Evolutionary conservation across 176 grass and related monocot genomes (phyloP).

Genomic region (barley (Hordeum vulgare)): DNA sequence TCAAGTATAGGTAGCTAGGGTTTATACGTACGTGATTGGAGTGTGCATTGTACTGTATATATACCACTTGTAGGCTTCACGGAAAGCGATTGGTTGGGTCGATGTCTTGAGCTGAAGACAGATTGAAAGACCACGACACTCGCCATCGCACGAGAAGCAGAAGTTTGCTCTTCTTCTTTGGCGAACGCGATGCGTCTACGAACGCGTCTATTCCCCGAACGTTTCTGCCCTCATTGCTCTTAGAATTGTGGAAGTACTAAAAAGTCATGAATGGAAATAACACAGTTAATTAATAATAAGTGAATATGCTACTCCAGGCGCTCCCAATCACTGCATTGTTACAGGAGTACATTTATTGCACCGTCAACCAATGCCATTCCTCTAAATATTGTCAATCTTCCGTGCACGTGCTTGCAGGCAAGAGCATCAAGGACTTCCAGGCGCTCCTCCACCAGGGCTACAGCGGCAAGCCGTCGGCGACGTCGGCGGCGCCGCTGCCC

Average conservation of each 20-base stretch:
- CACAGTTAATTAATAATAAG: not conserved
- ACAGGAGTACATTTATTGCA: not conserved
- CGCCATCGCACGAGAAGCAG: not conserved
- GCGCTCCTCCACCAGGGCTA: constrained; percentile 57
- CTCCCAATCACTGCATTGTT: not conserved
- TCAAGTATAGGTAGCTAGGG: not conserved
- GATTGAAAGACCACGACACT: not conserved
- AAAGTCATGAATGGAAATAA: not conserved
- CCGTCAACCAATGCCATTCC: not conserved
- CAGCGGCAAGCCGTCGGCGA: constrained; percentile 21
- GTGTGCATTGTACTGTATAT: not conserved
- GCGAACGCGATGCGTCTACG: not conserved
- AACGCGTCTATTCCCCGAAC: not conserved
- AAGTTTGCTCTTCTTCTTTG: not conserved
- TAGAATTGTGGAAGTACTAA: no score
- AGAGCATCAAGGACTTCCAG: constrained; percentile 78
- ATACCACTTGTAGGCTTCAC: not conserved
- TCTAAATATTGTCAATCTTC: not conserved
- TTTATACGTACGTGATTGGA: not conserved
- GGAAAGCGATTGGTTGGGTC: not conserved
- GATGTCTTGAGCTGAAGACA: not conserved
- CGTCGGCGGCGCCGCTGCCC: not conserved
- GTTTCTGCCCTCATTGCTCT: not conserved
- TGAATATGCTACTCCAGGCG: no score
- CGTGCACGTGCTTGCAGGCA: constrained; percentile 27